These are phyloP conservation scores for Pyrenochaeta sp. DNA, from an alignment of 2,329 filamentous ascomycete species.

Conservation along the genomic window DNA sequence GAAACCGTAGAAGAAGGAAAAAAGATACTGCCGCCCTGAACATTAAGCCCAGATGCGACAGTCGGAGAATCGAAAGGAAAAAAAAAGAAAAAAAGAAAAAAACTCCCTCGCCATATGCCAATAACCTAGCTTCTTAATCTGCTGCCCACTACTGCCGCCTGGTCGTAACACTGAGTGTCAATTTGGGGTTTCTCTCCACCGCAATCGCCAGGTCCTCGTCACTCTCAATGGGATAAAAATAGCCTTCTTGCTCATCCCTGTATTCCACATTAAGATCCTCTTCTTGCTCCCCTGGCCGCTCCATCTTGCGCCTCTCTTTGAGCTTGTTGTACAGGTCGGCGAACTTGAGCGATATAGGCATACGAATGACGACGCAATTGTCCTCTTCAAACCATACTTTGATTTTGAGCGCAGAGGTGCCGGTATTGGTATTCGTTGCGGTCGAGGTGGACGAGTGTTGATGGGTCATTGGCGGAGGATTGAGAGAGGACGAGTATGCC, in stretches of 20 bases:
- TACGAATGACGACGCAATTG: slow-evolving; percentile 89
- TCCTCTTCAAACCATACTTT: slow-evolving; percentile 90
- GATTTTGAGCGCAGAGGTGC: slow-evolving; percentile 72
- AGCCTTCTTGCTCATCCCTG: slow-evolving; percentile 81
- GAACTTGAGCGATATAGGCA: slow-evolving; percentile 81
- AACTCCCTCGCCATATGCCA: not conserved
- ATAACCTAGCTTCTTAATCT: not conserved
- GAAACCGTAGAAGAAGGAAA: slow-evolving; percentile 4
- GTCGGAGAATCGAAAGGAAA: slow-evolving; percentile 2
- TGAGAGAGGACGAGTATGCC: slow-evolving; percentile 38
- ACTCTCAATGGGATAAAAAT: slow-evolving; percentile 77
- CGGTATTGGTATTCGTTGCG: slow-evolving; percentile 35
- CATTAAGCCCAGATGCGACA: not conserved
- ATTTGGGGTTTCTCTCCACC: slow-evolving; percentile 83
- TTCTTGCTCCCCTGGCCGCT: slow-evolving; percentile 56
- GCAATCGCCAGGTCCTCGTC: slow-evolving; percentile 84
- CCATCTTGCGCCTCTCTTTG: slow-evolving; percentile 80
- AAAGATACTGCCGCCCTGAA: not conserved
- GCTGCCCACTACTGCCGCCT: slow-evolving; percentile 20
- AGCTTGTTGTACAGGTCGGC: slow-evolving; percentile 84
- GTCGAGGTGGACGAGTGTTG: slow-evolving; percentile 48
- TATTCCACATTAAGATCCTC: slow-evolving; percentile 84
- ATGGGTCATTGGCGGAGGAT: slow-evolving; percentile 49
- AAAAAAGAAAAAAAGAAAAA: slow-evolving; percentile 2
- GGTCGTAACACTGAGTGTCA: slow-evolving; percentile 67